phyloP scores from a whole-genome alignment of 1,284 basidiomycete genomes.

The Pyrrhoderma lamaoense region DNA sequence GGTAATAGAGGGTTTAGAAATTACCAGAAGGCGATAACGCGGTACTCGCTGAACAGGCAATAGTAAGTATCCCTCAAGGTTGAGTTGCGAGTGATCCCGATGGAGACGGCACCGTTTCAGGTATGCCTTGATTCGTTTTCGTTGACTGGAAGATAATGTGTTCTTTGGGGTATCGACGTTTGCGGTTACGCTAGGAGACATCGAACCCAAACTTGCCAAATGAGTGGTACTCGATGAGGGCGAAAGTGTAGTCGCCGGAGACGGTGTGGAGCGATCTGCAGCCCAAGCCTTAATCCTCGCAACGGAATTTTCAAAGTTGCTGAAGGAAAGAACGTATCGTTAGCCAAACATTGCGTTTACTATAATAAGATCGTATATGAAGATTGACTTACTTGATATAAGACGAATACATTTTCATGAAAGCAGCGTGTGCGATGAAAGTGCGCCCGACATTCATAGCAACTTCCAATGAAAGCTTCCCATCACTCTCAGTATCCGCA shows the following conservation, averaged over 20 bases:
- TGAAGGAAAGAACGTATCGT: slow-evolving; percentile 26
- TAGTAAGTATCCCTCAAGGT: slow-evolving; percentile 89
- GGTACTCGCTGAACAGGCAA: slow-evolving; percentile 96
- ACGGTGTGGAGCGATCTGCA: slow-evolving; percentile 40
- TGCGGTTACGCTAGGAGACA: slow-evolving; percentile 39
- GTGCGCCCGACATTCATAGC: slow-evolving; percentile 83
- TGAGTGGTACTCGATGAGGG: slow-evolving; percentile 56
- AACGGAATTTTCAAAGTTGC: slow-evolving; percentile 89
- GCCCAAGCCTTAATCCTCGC: slow-evolving; percentile 83
- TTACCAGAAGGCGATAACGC: slow-evolving; percentile 85
- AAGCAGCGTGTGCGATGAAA: slow-evolving; percentile 88
- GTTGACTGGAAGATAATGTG: slow-evolving; percentile 60
- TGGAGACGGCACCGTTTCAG: slow-evolving; percentile 80
- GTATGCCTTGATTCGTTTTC: slow-evolving; percentile 81
- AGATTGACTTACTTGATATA: slow-evolving; percentile 79
- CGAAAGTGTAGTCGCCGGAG: slow-evolving; percentile 41
- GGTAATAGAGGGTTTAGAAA: slow-evolving; percentile 22
- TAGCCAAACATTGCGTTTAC: slow-evolving; percentile 13
- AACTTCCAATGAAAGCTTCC: slow-evolving; percentile 64
- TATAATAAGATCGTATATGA: neutral
- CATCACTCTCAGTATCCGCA: slow-evolving; percentile 57
- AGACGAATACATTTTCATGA: slow-evolving; percentile 95
- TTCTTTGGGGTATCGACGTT: slow-evolving; percentile 25
- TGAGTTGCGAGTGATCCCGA: slow-evolving; percentile 92
- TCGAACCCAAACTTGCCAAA: slow-evolving; percentile 53